Percentiles rank a stretch among this genome's conserved stretches.
Conservation (phyloP, 495 filamentous ascomycete species). For the Aspergillus nanangensis region DNA sequence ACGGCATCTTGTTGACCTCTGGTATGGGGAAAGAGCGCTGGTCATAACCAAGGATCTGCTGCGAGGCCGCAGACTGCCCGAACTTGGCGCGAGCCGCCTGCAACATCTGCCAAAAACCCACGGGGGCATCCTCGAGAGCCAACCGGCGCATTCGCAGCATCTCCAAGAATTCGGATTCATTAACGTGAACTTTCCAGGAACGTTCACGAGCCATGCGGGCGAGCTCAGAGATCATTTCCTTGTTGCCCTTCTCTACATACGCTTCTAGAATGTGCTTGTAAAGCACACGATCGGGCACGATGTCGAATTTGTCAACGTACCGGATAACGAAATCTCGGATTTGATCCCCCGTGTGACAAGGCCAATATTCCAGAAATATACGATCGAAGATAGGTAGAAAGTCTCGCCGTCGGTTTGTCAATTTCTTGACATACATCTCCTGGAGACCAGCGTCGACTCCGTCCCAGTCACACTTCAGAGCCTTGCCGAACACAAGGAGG, state of each 20-base stretch:
- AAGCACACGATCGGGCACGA: slow-evolving; percentile 36
- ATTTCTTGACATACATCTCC: slow-evolving; percentile 34
- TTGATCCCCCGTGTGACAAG: slow-evolving; percentile 26
- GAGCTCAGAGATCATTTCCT: slow-evolving; percentile 25
- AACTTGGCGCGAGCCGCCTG: slow-evolving; percentile 34
- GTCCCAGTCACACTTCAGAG: slow-evolving; percentile 38
- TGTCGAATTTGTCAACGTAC: slow-evolving; percentile 30
- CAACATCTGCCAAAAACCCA: slow-evolving; percentile 42
- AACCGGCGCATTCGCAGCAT: slow-evolving; percentile 25
- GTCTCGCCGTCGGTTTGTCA: slow-evolving; percentile 22
- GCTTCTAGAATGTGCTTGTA: slow-evolving; percentile 41
- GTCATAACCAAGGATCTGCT: slow-evolving; percentile 34
- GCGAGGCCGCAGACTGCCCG: slow-evolving; percentile 26
- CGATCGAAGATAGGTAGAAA: slow-evolving; percentile 35
- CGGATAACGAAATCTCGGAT: slow-evolving; percentile 32
- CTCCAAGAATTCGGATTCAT: slow-evolving; percentile 23
- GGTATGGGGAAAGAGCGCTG: slow-evolving; percentile 21
- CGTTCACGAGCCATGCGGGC: slow-evolving; percentile 21
- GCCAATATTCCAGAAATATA: slow-evolving; percentile 42
- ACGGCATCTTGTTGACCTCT: slow-evolving; percentile 18
- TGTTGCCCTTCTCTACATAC: slow-evolving; percentile 33
- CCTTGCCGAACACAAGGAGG: slow-evolving; percentile 31
- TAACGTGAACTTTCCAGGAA: slow-evolving; percentile 28
- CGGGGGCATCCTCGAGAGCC: slow-evolving; percentile 29
- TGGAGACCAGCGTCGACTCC: slow-evolving; percentile 31